Evolutionary conservation across 1,139 yeast species (phyloP), one percentile per base, ranked within the genome.

Genomic region (Eremothecium sinecaudum): DNA sequence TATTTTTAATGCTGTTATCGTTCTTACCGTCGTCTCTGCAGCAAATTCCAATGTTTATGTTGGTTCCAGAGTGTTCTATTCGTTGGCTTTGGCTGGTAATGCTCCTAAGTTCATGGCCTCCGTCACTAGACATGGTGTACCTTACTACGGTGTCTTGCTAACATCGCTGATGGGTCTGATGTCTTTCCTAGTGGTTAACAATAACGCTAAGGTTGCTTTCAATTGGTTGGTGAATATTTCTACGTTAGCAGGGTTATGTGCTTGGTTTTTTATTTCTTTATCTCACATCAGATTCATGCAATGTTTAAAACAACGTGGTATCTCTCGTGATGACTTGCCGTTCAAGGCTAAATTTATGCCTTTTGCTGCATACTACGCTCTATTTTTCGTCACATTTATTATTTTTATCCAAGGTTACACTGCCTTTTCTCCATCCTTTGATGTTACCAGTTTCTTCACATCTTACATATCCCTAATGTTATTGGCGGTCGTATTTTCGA

Each of bases 141-240:
- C 90, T 34, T 72, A 64, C 46, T 57, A 67, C 32, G 69, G 80
- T 15, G 83, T 79, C 21, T 30, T 69, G 2, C 58, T 64, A 45
- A 75, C 84, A 5, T 66, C 82, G 5, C 51, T 66, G 2, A 69
- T 78, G 46, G 87, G 87, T 33, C 58, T 73, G 31, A 64, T 72
- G 42, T 83, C 87, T 2, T 78, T 75, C 58, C 67, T 86, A 65
- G 82, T 78, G 25, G 66, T 73, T 44, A 69, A 79, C 21, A 57
- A 63, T 31, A 59, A 62, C 34, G 90, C 93, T 29, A 65, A 66
- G 34, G 65, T 70, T 8, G 95, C 84, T n/a, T 86, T 84, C 64
- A 63, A 69, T 51, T 86, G 94, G 86, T 71, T 86, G 47, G 72
- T 84, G 44, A 83, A 83, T 60, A 77, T 87, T 44, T 73, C 86